These are phyloP conservation scores for Leccinum pellstonianum DNA, from an alignment of 768 basidiomycete species.

Conservation along the genomic window DNA sequence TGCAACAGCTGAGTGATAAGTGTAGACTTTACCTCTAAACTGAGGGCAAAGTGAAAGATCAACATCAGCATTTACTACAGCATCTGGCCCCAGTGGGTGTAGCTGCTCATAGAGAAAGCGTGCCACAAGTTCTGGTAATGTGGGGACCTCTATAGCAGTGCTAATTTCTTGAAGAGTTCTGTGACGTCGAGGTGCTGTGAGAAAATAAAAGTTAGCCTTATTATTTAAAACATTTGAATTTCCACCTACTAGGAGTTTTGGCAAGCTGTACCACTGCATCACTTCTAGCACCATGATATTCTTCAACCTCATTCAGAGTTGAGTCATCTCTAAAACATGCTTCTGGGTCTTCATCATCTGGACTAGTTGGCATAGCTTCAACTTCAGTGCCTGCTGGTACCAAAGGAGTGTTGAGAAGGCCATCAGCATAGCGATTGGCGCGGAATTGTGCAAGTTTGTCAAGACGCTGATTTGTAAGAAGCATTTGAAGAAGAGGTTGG, in stretches of 20 bases:
- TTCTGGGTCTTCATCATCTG: neutral
- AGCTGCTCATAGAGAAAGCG: no score
- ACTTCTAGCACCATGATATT: neutral
- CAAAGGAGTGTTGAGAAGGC: neutral
- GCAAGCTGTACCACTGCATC: neutral
- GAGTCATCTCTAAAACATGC: neutral
- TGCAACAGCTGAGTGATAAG: neutral
- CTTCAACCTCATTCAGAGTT: neutral
- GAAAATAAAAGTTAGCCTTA: neutral
- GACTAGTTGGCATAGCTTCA: neutral
- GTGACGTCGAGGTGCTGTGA: no score
- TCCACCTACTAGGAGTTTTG: neutral
- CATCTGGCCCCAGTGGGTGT: no score
- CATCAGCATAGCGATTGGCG: no score
- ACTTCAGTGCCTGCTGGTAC: neutral
- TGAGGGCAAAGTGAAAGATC: no score
- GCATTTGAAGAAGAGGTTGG: no score
- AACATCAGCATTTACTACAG: no score
- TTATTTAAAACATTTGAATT: neutral
- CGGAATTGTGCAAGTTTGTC: no score
- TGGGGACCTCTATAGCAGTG: no score
- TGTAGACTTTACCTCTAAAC: no score
- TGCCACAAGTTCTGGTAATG: no score
- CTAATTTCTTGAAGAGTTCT: no score
- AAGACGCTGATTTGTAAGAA: neutral